Conservation (phyloP, 805 yeast genomes). For the Starmerella stellata region DNA sequence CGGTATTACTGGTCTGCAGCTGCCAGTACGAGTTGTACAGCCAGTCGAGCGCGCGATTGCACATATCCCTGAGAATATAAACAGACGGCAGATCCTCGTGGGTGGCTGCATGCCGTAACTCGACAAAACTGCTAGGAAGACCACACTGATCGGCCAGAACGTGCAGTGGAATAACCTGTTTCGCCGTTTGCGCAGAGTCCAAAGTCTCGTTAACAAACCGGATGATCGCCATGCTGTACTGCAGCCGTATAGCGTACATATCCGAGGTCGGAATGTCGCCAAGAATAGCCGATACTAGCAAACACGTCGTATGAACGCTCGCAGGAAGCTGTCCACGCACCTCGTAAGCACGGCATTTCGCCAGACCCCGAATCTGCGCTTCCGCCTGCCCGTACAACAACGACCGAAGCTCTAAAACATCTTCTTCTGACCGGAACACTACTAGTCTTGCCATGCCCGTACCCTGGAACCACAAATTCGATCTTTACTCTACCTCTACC, state of each 20-base stretch:
- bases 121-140: conserved; percentile 72
- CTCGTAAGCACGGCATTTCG: conserved; percentile 15
- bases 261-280: conserved; percentile 16
- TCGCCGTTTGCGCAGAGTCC: conserved; percentile 70
- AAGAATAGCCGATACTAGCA: conserved; percentile 13
- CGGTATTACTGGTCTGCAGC: conserved; percentile 3
- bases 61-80: conserved; percentile 43
- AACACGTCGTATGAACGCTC: conserved; percentile 17
- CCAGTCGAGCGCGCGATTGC: conserved; percentile 55
- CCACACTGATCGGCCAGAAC: conserved; percentile 48
- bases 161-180: conserved; percentile 61
- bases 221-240: conserved; percentile 33
- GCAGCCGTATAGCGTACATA: conserved; percentile 16
- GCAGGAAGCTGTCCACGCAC: conserved; percentile 18
- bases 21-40: conserved; percentile 57
- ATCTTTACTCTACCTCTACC: too few relatives aligned
- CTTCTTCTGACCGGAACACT: conserved; percentile 11
- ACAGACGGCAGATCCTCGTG: conserved; percentile 70
- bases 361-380: conserved; percentile 15
- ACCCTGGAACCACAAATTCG: too few relatives aligned
- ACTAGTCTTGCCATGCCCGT: conserved; percentile 12
- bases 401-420: conserved; percentile 10
- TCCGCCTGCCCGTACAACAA: conserved; percentile 13
- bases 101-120: conserved; percentile 74
- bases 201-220: conserved; percentile 80